Evolutionary conservation across 441 rosid species (phyloP).

Genomic region (Macaranga tanarius): DNA sequence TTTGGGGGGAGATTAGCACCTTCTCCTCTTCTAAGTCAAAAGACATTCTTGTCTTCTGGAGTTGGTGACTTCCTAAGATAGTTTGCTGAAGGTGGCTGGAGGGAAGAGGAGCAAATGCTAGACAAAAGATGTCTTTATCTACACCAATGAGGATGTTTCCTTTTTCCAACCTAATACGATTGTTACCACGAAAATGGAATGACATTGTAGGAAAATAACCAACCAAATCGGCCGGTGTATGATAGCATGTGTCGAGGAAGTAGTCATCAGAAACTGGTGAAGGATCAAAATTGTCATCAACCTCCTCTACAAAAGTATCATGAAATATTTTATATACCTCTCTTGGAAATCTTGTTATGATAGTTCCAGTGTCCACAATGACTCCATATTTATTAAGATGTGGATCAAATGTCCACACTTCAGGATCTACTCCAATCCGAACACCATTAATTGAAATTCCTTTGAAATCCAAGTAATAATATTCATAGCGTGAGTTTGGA

Average conservation of each 20-base stretch:
- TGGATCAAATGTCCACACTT: not conserved
- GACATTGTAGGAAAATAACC: not conserved
- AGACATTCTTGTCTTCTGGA: not conserved
- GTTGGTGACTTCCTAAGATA: not conserved
- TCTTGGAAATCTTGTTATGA: not conserved
- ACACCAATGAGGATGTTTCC: not conserved
- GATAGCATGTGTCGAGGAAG: not conserved
- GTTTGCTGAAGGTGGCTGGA: too few species aligned
- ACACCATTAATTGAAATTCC: not conserved
- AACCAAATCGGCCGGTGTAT: not conserved
- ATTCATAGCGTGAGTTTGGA: not conserved
- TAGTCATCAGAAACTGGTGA: not conserved
- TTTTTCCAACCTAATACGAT: not conserved
- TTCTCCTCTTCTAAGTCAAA: not conserved
- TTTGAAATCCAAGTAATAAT: not conserved
- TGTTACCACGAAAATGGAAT: not conserved
- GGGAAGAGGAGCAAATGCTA: not conserved
- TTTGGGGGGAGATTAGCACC: not conserved
- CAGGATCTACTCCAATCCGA: not conserved
- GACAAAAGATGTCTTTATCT: not conserved
- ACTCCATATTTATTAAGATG: not conserved
- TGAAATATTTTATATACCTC: not conserved
- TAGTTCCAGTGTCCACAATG: not conserved
- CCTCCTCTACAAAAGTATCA: not conserved
- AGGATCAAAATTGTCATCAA: not conserved